These are phyloP conservation scores for Brassica carinata DNA, from an alignment of 345 rosid genomes.

Conservation along the genomic window DNA sequence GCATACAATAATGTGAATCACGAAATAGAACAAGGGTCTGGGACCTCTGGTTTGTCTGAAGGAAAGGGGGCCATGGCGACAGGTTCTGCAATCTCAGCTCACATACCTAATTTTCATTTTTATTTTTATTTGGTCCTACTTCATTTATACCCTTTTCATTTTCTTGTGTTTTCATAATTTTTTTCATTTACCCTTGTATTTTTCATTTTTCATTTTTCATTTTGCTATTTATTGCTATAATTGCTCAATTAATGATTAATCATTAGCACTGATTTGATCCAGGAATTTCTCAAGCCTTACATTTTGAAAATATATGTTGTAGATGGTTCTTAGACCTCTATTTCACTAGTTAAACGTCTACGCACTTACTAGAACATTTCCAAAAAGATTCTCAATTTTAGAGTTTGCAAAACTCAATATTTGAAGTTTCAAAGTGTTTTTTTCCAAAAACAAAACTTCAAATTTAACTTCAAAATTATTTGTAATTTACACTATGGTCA, in stretches of 20 bases:
- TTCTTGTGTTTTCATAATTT: background rate
- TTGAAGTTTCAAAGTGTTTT: no score
- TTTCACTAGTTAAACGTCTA: no score
- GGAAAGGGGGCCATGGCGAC: constrained; percentile 43
- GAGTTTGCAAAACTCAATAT: no score
- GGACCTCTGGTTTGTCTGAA: constrained; percentile 42
- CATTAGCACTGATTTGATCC: constrained; percentile 21
- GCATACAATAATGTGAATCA: constrained; percentile 43
- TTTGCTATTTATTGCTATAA: constrained; percentile 19
- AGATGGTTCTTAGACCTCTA: no score
- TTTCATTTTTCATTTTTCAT: constrained; percentile 19
- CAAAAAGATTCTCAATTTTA: no score
- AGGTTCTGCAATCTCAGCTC: constrained; percentile 38
- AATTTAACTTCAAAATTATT: no score
- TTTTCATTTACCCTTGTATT: constrained; percentile 1
- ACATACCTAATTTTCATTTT: constrained; percentile 26
- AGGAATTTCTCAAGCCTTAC: no score
- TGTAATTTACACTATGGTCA: no score
- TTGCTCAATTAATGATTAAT: constrained; percentile 8
- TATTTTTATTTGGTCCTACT: constrained; percentile 31
- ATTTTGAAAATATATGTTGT: no score
- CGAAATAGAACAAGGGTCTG: constrained; percentile 45
- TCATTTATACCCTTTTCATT: constrained; percentile 9
- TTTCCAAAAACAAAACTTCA: no score
- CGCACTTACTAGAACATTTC: no score